Conservation (phyloP, 352 stramenopile genomes). For the Pythium phragmitis region DNA sequence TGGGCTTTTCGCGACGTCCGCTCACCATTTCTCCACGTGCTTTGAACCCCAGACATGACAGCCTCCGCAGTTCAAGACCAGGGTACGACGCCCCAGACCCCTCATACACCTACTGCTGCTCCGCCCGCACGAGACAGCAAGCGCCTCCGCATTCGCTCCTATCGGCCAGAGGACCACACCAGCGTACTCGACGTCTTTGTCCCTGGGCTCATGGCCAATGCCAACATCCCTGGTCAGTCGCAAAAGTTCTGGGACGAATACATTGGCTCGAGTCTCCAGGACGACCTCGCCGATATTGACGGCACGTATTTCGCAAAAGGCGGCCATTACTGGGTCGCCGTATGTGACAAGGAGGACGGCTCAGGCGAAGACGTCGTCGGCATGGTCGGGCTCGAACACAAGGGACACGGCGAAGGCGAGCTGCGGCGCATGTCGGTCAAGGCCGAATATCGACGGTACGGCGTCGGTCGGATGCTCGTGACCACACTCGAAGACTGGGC, state of each 20-base stretch:
- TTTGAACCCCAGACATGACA: not conserved
- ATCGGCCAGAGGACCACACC: conserved; percentile 11
- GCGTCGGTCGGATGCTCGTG: conserved; percentile 39
- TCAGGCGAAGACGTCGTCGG: conserved; percentile 17
- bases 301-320: conserved; percentile 36
- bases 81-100: too few relatives aligned
- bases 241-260: conserved; percentile 16
- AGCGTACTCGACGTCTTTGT: conserved; percentile 24
- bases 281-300: conserved; percentile 38
- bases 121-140: not conserved
- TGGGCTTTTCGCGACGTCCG: not conserved
- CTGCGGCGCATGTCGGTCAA: conserved; percentile 51
- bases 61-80: not conserved
- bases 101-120: not conserved
- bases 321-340: conserved; percentile 54
- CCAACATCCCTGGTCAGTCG: conserved; percentile 6
- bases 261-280: conserved; percentile 26
- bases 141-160: conserved; percentile 31
- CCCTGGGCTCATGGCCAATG: conserved; percentile 12
- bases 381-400: conserved; percentile 36
- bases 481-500: conserved; percentile 43
- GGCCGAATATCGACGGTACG: conserved; percentile 31
- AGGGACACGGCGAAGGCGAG: conserved; percentile 27
- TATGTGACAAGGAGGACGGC: conserved; percentile 16
- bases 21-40: not conserved